Percentiles rank a stretch among this genome's conserved stretches.
Conservation (phyloP, 164 flowering plant genomes). For the Stephania cephalantha region DNA sequence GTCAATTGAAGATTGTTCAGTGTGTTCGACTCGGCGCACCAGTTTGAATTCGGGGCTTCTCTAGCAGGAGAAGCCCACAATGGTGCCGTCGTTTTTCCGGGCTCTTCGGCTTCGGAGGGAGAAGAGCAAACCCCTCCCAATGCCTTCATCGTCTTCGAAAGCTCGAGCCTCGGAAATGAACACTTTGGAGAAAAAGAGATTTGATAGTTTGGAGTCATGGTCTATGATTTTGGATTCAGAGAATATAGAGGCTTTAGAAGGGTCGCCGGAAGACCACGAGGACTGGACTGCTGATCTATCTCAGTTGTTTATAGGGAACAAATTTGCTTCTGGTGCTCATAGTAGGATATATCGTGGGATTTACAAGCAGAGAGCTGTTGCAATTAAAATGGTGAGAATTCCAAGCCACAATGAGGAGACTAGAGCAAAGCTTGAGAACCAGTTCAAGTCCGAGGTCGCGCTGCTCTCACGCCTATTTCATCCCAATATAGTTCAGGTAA, state of each 20-base stretch:
- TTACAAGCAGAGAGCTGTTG: slow-evolving; percentile 95
- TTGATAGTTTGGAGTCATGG: slow-evolving; percentile 94
- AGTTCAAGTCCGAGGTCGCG: slow-evolving; percentile 81
- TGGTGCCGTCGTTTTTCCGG: slow-evolving; percentile 53
- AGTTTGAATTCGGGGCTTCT: slow-evolving; percentile 13
- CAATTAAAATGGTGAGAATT: slow-evolving; percentile 89
- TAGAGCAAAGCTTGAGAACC: slow-evolving; percentile 59
- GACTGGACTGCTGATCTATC: slow-evolving; percentile 98
- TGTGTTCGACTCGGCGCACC: not conserved
- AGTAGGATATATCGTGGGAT: slow-evolving; percentile 90
- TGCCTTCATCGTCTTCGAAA: slow-evolving; percentile 29
- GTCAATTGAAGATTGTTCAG: slow-evolving; percentile 2
- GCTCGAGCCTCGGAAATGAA: slow-evolving; percentile 34
- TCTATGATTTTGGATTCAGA: slow-evolving; percentile 87
- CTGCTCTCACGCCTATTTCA: slow-evolving; percentile 84
- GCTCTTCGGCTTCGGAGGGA: slow-evolving; percentile 41
- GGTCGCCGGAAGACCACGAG: slow-evolving; percentile 48
- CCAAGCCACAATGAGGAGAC: slow-evolving; percentile 74
- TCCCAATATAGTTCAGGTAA: slow-evolving; percentile 88
- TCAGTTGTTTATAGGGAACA: slow-evolving; percentile 88
- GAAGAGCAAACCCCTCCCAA: slow-evolving; percentile 30
- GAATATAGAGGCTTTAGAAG: slow-evolving; percentile 62
- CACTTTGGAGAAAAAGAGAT: slow-evolving; percentile 67
- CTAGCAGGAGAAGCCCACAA: slow-evolving; percentile 11
- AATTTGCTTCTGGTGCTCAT: slow-evolving; percentile 93